These are phyloP conservation scores for Pyrus pyrifolia DNA, from an alignment of 306 rosid genomes.

Conservation along the genomic window DNA sequence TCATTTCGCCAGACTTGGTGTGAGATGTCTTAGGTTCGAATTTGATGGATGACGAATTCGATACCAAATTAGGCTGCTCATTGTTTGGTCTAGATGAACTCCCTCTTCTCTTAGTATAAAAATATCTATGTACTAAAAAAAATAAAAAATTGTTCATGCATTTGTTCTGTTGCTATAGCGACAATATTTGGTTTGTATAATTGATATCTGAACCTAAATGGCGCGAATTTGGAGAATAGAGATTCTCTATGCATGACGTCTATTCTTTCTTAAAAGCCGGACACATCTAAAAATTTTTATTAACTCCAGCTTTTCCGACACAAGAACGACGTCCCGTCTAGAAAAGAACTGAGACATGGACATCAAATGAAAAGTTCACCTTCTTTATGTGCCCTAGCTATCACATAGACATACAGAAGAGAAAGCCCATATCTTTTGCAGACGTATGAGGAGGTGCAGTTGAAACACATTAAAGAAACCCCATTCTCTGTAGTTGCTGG, in stretches of 20 bases:
- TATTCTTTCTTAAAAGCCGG: too few relatives aligned
- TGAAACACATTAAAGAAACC: too few relatives aligned
- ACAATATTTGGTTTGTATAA: background rate
- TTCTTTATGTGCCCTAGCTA: background rate
- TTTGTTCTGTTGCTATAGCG: background rate
- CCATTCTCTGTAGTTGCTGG: background rate
- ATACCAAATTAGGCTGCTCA: too few relatives aligned
- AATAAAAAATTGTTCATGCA: background rate
- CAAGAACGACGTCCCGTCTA: background rate
- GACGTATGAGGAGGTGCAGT: background rate
- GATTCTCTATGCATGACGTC: background rate
- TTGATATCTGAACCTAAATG: background rate
- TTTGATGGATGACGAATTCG: too few relatives aligned
- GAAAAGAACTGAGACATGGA: rapidly evolving
- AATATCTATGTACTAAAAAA: too few relatives aligned
- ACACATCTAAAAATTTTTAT: too few relatives aligned
- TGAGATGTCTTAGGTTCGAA: too few relatives aligned
- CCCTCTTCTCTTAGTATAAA: too few relatives aligned
- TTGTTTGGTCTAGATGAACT: too few relatives aligned
- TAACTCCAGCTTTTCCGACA: too few relatives aligned
- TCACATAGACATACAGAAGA: background rate
- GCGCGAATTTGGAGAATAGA: background rate
- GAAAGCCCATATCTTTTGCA: background rate
- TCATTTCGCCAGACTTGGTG: too few relatives aligned
- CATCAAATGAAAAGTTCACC: background rate